A percentile compares a stretch with the other conserved stretches of the same genome.
These are phyloP conservation scores for Thinopyrum obtusiflorum DNA, from an alignment of 202 grass and related monocot species.

Conservation along the genomic window DNA sequence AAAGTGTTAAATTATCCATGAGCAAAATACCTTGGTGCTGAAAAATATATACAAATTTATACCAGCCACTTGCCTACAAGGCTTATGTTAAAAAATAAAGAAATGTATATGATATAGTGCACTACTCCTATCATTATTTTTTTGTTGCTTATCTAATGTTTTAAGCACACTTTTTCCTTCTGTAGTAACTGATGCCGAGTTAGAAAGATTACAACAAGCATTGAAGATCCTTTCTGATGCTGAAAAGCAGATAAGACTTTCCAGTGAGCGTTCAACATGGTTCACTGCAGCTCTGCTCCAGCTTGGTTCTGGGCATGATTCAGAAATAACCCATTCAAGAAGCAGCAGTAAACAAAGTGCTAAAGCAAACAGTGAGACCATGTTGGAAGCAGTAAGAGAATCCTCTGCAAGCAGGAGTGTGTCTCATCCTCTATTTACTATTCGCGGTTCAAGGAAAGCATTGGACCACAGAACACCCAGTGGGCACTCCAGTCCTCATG, in stretches of 20 bases:
- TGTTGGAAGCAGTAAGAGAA: slow-evolving; percentile 49
- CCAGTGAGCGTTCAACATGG: slow-evolving; percentile 91
- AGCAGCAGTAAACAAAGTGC: slow-evolving; percentile 59
- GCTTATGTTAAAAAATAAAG: not conserved
- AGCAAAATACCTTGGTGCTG: not conserved
- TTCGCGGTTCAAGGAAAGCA: slow-evolving; percentile 42
- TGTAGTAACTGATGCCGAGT: slow-evolving; percentile 89
- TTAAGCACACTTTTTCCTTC: slow-evolving; percentile 5
- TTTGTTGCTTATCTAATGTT: slow-evolving; percentile 21
- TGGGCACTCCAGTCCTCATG: slow-evolving; percentile 40
- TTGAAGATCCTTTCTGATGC: slow-evolving; percentile 95
- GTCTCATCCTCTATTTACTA: slow-evolving; percentile 43
- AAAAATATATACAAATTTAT: slow-evolving; percentile 1
- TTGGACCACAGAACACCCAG: slow-evolving; percentile 46
- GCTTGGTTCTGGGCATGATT: slow-evolving; percentile 76
- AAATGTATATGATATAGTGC: slow-evolving; percentile 1
- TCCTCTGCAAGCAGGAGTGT: slow-evolving; percentile 52
- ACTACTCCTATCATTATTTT: slow-evolving; percentile 7
- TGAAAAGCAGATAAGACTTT: slow-evolving; percentile 90
- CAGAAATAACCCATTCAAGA: slow-evolving; percentile 64
- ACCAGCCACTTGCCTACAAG: not conserved
- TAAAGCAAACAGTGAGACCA: slow-evolving; percentile 47
- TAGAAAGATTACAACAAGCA: slow-evolving; percentile 93
- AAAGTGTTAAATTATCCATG: not conserved
- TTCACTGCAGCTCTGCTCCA: slow-evolving; percentile 93